A percentile compares a stretch with the other conserved stretches of the same genome.
phyloP scores from a whole-genome alignment of 2,329 filamentous ascomycete genomes.

The Colletotrichum eleusines region DNA sequence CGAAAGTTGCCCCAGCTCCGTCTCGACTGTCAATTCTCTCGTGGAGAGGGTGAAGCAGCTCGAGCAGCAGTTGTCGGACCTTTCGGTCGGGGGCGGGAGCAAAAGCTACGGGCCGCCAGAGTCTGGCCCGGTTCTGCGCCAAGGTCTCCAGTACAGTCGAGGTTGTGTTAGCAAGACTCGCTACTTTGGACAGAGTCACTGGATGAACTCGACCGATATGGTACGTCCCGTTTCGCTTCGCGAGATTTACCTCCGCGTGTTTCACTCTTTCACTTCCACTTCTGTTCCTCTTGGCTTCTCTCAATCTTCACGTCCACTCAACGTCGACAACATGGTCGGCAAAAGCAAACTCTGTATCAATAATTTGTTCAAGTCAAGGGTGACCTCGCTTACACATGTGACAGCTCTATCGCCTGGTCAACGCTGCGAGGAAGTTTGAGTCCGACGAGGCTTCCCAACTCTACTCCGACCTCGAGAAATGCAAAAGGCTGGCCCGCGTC shows the following conservation, averaged over 20 bases:
- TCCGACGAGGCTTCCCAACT: conserved; percentile 49
- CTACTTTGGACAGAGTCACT: conserved; percentile 64
- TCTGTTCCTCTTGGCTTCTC: not conserved
- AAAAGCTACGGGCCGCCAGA: not conserved
- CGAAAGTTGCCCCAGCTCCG: conserved; percentile 34
- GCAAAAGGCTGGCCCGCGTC: conserved; percentile 56
- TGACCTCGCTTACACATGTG: not conserved
- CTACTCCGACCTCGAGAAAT: conserved; percentile 51
- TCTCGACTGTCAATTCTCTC: conserved; percentile 49
- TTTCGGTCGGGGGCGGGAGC: conserved; percentile 3
- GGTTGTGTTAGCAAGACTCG: conserved; percentile 58
- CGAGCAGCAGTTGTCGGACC: conserved; percentile 54
- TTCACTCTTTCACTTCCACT: not conserved
- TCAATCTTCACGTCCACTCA: conserved; percentile 18
- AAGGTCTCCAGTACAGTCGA: conserved; percentile 36
- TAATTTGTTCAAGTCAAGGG: not conserved
- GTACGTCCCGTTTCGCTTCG: conserved; percentile 47
- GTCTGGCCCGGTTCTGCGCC: not conserved
- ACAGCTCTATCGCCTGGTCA: conserved; percentile 46
- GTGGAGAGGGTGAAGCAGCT: conserved; percentile 56
- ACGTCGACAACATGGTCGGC: not conserved
- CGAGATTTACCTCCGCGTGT: not conserved
- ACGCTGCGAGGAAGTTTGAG: conserved; percentile 43
- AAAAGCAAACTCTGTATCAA: rapidly evolving
- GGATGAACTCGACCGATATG: conserved; percentile 59